Base-by-base conservation (phyloP, 2,329 filamentous ascomycete species). In the Akanthomyces muscarius region DNA sequence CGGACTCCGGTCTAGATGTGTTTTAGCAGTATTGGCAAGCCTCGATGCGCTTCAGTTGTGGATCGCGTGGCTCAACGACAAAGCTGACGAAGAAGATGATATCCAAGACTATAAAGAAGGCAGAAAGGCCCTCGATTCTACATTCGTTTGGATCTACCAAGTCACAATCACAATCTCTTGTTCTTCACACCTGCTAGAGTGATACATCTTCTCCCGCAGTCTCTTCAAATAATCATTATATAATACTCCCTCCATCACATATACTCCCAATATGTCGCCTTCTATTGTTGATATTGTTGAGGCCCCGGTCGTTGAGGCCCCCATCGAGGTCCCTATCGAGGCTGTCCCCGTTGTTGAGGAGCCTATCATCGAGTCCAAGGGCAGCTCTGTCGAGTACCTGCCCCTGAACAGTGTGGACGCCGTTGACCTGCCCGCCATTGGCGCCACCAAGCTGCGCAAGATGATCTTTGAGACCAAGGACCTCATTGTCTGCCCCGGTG, bases 401-500 rank as follows among this genome's bases (percentile, higher is more conserved):
- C 56, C 66, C 38, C 60, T 67, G 13, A 65, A 50, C 14, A 52
- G 59, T 50, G 58, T 67, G 53, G 55, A 56, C 52, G 52, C 63
- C 36, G 56, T 68, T 4, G 54, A 64, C 13, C 28, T 65, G 62
- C 66, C 68, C 21, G 62, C 62, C n/a, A 64, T 65, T n/a, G 70
- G 66, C 8, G 72, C 71, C 48, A 71, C 74, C 21, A 74, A 71
- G 66, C 76, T 82, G 48, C 76, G 78, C 53, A 70, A 75, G 51
- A 74, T 76, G 65, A 71, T 83, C 23, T 70, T 71, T 1, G 73
- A 79, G 42, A 70, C 73, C 21, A 71, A 76, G 28, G 74, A 78
- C 56, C 73, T 82, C 50, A 70, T 89, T 48, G 80, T 88, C 5
- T 86, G 83, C 63, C 87, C 86, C 0, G 87, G 87, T 51, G 86